Conservation (phyloP, 805 yeast species). For the Komagataella populi region DNA sequence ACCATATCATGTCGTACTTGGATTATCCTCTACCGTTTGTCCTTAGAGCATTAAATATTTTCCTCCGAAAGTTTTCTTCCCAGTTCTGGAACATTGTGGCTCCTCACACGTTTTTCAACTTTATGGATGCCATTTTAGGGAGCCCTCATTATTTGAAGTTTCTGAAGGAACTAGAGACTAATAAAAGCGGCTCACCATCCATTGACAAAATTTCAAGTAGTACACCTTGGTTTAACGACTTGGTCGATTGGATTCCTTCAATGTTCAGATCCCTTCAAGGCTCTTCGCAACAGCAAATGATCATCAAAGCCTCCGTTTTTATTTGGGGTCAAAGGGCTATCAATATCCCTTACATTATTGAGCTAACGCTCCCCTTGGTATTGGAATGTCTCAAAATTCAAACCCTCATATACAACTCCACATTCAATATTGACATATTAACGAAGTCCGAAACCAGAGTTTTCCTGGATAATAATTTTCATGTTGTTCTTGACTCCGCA, state of each 20-base stretch:
- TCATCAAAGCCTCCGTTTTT: not conserved
- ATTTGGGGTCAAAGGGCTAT: not conserved
- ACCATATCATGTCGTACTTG: conserved; percentile 38
- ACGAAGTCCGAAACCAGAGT: conserved; percentile 33
- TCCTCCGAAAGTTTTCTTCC: conserved; percentile 26
- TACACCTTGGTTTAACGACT: conserved; percentile 18
- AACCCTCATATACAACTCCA: conserved; percentile 8
- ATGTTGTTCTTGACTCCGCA: conserved; percentile 10
- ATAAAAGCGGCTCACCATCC: conserved; percentile 6
- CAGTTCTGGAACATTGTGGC: conserved; percentile 42
- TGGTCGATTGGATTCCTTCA: conserved; percentile 41
- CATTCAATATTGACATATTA: conserved; percentile 22
- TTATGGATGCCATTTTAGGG: conserved; percentile 45
- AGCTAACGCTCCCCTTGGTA: not conserved
- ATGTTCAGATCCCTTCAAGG: conserved; percentile 15
- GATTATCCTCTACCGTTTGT: conserved; percentile 37
- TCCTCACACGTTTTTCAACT: conserved; percentile 40
- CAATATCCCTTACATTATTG: not conserved
- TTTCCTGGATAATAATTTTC: conserved; percentile 26
- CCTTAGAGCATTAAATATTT: conserved; percentile 33
- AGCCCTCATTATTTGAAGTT: conserved; percentile 32
- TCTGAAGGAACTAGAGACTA: conserved; percentile 14
- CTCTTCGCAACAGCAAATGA: not conserved
- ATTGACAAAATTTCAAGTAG: conserved; percentile 3
- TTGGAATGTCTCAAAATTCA: not conserved